Conservation (phyloP, 139 green algal species). For the Closterium sp. region DNA sequence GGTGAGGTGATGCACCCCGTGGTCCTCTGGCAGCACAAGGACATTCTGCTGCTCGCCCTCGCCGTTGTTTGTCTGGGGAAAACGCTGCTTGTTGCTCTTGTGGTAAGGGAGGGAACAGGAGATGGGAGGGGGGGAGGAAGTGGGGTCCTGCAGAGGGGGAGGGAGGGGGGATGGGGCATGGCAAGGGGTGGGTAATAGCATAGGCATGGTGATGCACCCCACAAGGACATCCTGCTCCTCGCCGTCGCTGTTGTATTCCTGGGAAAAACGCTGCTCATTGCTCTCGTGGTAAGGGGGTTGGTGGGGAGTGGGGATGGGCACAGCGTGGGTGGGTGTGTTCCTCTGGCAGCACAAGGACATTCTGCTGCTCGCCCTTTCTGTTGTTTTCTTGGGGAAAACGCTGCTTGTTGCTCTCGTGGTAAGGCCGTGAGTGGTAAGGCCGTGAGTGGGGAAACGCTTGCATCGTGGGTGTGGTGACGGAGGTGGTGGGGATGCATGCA, state of each 20-base stretch:
- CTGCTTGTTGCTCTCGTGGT: conserved; percentile 73
- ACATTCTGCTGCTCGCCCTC: conserved; percentile 52
- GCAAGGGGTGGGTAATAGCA: too few relatives aligned
- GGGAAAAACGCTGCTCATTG: conserved; percentile 75
- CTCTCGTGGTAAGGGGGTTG: conserved; percentile 61
- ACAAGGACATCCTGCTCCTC: conserved; percentile 52
- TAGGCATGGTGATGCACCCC: too few relatives aligned
- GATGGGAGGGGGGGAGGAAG: too few relatives aligned
- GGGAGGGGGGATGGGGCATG: too few relatives aligned
- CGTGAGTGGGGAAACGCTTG: too few relatives aligned
- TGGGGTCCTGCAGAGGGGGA: too few relatives aligned
- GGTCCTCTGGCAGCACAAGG: conserved; percentile 65
- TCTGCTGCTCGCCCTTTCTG: conserved; percentile 44
- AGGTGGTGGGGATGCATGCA: too few relatives aligned
- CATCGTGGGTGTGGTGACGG: too few relatives aligned
- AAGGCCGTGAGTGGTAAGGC: background rate
- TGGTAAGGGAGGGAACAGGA: too few relatives aligned
- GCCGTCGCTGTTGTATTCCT: conserved; percentile 65
- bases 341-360: conserved; percentile 77
- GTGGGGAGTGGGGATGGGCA: background rate
- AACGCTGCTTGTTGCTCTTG: conserved; percentile 69
- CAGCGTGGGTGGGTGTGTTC: conserved; percentile 86
- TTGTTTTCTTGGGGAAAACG: conserved; percentile 80
- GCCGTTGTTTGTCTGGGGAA: conserved; percentile 79
- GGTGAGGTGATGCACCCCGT: conserved; percentile 56